These are phyloP conservation scores for Aspergillus homomorphus DNA, from an alignment of 495 filamentous ascomycete genomes.

Conservation along the genomic window DNA sequence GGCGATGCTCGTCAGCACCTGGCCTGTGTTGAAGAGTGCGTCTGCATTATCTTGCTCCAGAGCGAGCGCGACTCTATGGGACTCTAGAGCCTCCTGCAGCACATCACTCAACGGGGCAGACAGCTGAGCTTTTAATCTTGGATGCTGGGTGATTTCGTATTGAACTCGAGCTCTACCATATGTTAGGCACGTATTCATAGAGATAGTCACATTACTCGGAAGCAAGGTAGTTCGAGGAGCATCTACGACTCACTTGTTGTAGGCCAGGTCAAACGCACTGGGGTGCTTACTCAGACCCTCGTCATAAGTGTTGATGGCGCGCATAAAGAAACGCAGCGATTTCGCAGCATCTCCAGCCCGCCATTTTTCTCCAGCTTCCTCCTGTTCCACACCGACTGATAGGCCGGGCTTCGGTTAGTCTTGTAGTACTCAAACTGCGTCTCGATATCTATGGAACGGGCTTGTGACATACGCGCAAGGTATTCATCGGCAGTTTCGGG, in stretches of 20 bases:
- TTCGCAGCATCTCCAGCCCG: slow-evolving; percentile 67
- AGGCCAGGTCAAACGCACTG: slow-evolving; percentile 63
- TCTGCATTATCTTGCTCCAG: slow-evolving; percentile 62
- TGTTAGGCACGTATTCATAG: not conserved
- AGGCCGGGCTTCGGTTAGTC: not conserved
- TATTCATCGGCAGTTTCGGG: slow-evolving; percentile 62
- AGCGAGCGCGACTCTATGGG: slow-evolving; percentile 56
- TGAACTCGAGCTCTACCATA: slow-evolving; percentile 55
- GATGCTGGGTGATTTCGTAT: slow-evolving; percentile 63
- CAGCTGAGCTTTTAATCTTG: slow-evolving; percentile 52
- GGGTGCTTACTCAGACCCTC: slow-evolving; percentile 58
- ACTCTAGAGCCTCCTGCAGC: slow-evolving; percentile 54
- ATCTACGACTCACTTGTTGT: slow-evolving; percentile 58
- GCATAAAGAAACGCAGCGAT: slow-evolving; percentile 63
- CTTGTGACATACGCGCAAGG: slow-evolving; percentile 44
- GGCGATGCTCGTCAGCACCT: slow-evolving; percentile 62
- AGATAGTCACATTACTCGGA: no score
- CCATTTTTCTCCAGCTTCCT: slow-evolving; percentile 73
- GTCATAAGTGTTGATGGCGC: slow-evolving; percentile 63
- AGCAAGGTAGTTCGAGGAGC: not conserved
- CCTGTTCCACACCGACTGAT: slow-evolving; percentile 61
- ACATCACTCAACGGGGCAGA: slow-evolving; percentile 49
- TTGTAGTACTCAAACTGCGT: not conserved
- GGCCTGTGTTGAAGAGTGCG: slow-evolving; percentile 65
- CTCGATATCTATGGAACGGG: not conserved